Evolutionary conservation across 2,329 filamentous ascomycete species (phyloP).

Genomic region (Fusarium aywerte): DNA sequence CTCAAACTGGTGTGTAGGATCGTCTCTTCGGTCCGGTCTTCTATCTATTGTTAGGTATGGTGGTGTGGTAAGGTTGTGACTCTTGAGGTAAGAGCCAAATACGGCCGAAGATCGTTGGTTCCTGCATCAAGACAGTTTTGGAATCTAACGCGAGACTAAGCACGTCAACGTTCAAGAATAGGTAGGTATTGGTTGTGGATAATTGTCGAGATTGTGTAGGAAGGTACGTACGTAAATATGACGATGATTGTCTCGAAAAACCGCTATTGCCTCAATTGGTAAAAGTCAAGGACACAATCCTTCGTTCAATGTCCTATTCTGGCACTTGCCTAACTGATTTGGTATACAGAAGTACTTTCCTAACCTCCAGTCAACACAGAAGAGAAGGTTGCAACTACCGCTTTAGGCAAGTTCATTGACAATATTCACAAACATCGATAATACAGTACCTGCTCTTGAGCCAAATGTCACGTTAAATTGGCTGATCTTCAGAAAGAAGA

Average conservation of each 20-base stretch:
- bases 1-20: conserved; percentile 13
- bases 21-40: conserved; percentile 26
- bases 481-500: neutral
- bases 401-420: neutral
- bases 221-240: neutral
- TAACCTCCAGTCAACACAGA: neutral
- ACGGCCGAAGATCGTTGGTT: conserved; percentile 12
- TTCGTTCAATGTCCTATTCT: neutral
- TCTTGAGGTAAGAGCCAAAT: neutral
- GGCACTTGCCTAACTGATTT: neutral
- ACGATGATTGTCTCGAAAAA: too few relatives aligned
- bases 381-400: neutral
- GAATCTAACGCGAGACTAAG: conserved; percentile 1
- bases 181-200: neutral
- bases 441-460: neutral
- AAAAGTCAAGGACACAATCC: neutral
- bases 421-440: neutral
- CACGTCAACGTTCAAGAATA: neutral
- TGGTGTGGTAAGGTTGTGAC: conserved; percentile 15
- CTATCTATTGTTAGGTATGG: conserved; percentile 19
- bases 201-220: neutral
- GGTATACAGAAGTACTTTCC: neutral
- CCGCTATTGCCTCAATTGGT: neutral
- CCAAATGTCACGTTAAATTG: conserved; percentile 7
- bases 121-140: conserved; percentile 17